Percentiles rank a stretch among this genome's conserved stretches.
Evolutionary conservation across 1,139 yeast genomes (phyloP).

Genomic region (Spencermartinsiella ligniputridi): DNA sequence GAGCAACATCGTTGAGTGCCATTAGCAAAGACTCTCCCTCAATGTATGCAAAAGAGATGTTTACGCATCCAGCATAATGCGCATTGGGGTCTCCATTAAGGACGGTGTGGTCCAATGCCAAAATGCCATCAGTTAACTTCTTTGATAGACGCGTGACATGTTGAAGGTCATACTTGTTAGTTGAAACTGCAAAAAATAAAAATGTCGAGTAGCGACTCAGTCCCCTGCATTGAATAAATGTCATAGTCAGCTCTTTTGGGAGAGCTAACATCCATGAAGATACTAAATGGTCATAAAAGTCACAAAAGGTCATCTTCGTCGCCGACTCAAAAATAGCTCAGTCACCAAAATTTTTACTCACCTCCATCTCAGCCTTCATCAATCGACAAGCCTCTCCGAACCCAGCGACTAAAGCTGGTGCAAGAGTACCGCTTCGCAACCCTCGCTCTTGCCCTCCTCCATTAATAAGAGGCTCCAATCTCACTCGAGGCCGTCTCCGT

Average conservation of each 20-base stretch:
- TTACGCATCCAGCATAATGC: conserved; percentile 90
- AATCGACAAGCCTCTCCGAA: conserved; percentile 97
- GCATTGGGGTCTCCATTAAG: conserved; percentile 76
- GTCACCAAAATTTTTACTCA: no score
- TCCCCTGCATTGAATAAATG: conserved; percentile 16
- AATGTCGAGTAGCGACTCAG: conserved; percentile 4
- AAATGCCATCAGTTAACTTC: conserved; percentile 66
- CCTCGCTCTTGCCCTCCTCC: conserved; percentile 99
- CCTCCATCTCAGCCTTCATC: conserved; percentile 62
- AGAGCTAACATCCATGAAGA: no score
- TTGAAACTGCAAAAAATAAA: background rate
- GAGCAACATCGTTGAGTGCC: conserved; percentile 96
- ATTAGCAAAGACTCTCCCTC: conserved; percentile 96
- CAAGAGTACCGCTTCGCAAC: conserved; percentile 90
- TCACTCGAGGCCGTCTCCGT: conserved; percentile 97
- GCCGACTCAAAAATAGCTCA: no score
- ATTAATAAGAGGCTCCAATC: conserved; percentile 88
- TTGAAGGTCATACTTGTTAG: conserved; percentile 49
- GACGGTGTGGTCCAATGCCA: conserved; percentile 81
- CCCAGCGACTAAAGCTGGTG: conserved; percentile 93
- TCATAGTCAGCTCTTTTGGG: no score
- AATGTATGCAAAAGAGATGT: conserved; percentile 91
- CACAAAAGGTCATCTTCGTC: no score
- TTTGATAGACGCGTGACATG: conserved; percentile 69
- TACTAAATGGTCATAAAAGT: no score